A percentile compares a stretch with the other conserved stretches of the same genome.
These are phyloP conservation scores for Puccinia horiana DNA, from an alignment of 1,284 basidiomycete genomes.

Conservation along the genomic window DNA sequence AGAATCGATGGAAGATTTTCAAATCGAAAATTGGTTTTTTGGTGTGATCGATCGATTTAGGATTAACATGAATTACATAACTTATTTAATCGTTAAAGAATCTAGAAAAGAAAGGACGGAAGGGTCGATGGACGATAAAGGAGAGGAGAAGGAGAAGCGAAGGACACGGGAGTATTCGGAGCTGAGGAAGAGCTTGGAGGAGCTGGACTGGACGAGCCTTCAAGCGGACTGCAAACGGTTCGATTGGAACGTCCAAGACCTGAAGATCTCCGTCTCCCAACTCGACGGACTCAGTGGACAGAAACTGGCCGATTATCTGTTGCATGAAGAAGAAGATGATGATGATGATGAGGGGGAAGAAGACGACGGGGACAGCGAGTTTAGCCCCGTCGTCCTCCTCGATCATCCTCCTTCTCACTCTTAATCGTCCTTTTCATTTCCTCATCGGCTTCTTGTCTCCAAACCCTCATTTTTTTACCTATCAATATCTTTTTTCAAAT, in stretches of 20 bases:
- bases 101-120: background rate
- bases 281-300: background rate
- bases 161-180: background rate
- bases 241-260: conserved; percentile 46
- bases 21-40: conserved; percentile 48
- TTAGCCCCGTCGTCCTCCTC: too few species aligned
- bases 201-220: conserved; percentile 19
- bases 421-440: too few species aligned
- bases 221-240: conserved; percentile 30
- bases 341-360: conserved; percentile 27
- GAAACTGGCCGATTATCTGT: background rate
- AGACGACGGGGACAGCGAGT: too few species aligned
- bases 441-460: too few species aligned
- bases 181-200: conserved; percentile 10
- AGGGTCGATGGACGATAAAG: background rate
- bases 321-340: background rate
- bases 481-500: too few species aligned
- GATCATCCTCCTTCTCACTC: too few species aligned
- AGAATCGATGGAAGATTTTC: conserved; percentile 41
- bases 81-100: background rate
- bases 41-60: conserved; percentile 9
- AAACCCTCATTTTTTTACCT: too few species aligned
- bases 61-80: conserved; percentile 9
- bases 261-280: background rate
- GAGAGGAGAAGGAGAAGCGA: background rate